Base-by-base conservation (phyloP, 331 rosid genomes). In the Ulmus americana region DNA sequence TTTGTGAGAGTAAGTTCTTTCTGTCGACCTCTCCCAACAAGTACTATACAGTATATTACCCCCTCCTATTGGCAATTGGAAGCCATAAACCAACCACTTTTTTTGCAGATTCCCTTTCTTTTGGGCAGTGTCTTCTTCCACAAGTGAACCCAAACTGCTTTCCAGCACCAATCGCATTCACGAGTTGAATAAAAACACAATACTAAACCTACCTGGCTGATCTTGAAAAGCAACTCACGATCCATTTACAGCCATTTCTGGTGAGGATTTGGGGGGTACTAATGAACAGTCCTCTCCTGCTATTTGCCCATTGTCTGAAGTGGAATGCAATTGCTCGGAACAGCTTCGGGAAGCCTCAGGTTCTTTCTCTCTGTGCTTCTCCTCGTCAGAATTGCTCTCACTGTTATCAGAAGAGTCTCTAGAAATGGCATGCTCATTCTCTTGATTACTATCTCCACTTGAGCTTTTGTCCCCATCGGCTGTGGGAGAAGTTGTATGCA, bases 201-300 rank as follows among this genome's bases (percentile, higher is more conserved):
- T 49, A 51, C 39, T 40, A 72, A 39, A 64, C 51, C 58, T 54
- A 54, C 6, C 13, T 9, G 14, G 56, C 61, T 20, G 14, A 40
- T 45, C 45, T 55, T 20, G 63, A 22, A 64, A 61, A 44, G 55
- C 5, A 64, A 69, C 67, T 76, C 47, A 91, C 0, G 90, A 91
- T 63, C 97, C 96, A 72, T 91, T 91, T 68, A 88, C 96, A 66
- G 90, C 82, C 97, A 91, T 91, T 72, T 88, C 96, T 10, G 96
- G 85, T 8, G 95, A 88, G 16, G 96, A 83, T 63, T 81, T 83
- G 4, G 95, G 84, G 4, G 97, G 84, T 69, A 91, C 77, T 81
- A 88, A 74, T 10, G 90, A 74, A 64, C 83, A 70, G 20, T 88
- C 97, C 65, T 88, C 96, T 42, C 85, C 88, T 55, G 83, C 79